Conservation (phyloP, 140 eudicot genomes). For the Senecio squalidus region DNA sequence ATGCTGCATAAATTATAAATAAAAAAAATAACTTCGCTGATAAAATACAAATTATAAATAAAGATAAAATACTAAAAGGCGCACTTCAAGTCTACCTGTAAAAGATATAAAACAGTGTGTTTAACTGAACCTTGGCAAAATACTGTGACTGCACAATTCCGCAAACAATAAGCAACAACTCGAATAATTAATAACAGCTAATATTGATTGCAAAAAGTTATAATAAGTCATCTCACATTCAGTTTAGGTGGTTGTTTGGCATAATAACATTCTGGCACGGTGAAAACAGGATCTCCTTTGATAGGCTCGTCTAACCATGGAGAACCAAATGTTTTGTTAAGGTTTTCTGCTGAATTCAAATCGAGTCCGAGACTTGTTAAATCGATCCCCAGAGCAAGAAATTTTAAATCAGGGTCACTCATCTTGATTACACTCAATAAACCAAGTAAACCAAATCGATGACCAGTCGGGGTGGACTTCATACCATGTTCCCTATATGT, state of each 20-base stretch:
- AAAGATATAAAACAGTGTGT: slow-evolving; percentile 81
- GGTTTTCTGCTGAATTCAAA: slow-evolving; percentile 80
- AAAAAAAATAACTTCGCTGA: not conserved
- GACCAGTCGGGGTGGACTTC: slow-evolving; percentile 57
- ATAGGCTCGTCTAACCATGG: slow-evolving; percentile 95
- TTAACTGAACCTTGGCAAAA: slow-evolving; percentile 71
- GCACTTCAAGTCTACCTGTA: slow-evolving; percentile 49
- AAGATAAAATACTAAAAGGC: not conserved
- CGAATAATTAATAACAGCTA: not conserved
- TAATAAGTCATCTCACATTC: slow-evolving; percentile 37
- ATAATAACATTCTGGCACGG: slow-evolving; percentile 77
- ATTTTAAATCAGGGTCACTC: slow-evolving; percentile 82
- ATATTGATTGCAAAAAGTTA: not conserved
- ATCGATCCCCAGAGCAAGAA: slow-evolving; percentile 95
- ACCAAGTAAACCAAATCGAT: slow-evolving; percentile 85
- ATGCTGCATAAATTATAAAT: slow-evolving; percentile 54
- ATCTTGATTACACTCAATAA: slow-evolving; percentile 79
- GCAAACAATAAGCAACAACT: not conserved
- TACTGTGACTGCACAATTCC: slow-evolving; percentile 60
- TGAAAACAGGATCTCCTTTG: slow-evolving; percentile 78
- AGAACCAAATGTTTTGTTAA: slow-evolving; percentile 73
- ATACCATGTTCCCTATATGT: slow-evolving; percentile 73
- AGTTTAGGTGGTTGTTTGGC: slow-evolving; percentile 70
- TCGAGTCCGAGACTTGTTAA: slow-evolving; percentile 82
- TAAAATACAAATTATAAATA: not conserved